Conservation (phyloP, 768 basidiomycete species). For the Lanmaoa rubissima region DNA sequence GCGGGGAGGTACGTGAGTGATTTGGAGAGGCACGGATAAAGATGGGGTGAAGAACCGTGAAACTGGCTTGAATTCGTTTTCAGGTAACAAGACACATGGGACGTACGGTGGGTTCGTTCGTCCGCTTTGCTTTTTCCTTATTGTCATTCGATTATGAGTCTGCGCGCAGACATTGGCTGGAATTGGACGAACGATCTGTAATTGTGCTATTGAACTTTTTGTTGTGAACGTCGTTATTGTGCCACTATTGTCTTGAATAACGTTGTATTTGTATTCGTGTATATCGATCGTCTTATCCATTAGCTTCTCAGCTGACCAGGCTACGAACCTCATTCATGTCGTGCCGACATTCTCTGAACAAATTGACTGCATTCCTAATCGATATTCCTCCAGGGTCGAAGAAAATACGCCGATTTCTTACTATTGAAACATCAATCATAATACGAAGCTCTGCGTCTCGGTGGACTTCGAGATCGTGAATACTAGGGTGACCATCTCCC, state of each 20-base stretch:
- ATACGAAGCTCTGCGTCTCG: constrained; percentile 33
- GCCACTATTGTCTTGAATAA: not conserved
- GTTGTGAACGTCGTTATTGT: not conserved
- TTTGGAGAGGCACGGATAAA: constrained; percentile 31
- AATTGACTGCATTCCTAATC: not conserved
- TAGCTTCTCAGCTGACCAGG: too few relatives aligned
- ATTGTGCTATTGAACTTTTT: not conserved
- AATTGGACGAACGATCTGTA: not conserved
- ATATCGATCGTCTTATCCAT: not conserved
- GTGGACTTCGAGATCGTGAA: constrained; percentile 43
- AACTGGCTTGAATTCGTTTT: not conserved
- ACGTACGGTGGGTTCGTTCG: not conserved
- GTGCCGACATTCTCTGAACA: not conserved
- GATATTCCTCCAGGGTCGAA: not conserved
- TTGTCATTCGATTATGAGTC: constrained; percentile 11
- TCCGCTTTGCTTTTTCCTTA: constrained; percentile 1
- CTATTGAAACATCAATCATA: constrained; percentile 28
- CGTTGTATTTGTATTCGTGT: not conserved
- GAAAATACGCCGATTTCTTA: constrained; percentile 5
- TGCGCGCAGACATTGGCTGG: not conserved
- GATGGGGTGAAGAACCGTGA: not conserved
- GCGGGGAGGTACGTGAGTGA: constrained; percentile 47
- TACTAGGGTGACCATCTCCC: constrained; percentile 38
- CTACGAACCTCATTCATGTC: too few relatives aligned
- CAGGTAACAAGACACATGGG: not conserved